phyloP scores from a whole-genome alignment of 495 filamentous ascomycete species.

The Hypoxylon lienhwacheense region DNA sequence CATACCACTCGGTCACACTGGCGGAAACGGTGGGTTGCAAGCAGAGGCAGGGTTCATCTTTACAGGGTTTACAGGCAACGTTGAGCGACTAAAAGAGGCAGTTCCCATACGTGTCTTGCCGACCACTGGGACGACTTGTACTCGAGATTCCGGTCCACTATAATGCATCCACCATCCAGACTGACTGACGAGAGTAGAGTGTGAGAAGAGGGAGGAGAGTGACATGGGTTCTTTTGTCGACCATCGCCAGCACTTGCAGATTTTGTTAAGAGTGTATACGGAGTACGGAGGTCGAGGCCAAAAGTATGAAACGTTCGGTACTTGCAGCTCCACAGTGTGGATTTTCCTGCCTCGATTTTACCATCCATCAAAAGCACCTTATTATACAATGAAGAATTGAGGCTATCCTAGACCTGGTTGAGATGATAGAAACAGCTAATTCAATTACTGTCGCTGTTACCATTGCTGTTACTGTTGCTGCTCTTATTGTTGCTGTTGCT shows the following conservation, averaged over 20 bases:
- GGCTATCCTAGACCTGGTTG: too few species aligned
- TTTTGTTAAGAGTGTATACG: conserved; percentile 25
- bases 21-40: conserved; percentile 40
- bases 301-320: too few species aligned
- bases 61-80: conserved; percentile 30
- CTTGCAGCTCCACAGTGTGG: too few species aligned
- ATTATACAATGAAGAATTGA: too few species aligned
- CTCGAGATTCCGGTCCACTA: conserved; percentile 34
- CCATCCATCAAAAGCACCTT: too few species aligned
- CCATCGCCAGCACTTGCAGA: conserved; percentile 35
- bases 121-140: conserved; percentile 23
- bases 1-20: conserved; percentile 42
- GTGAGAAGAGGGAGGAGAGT: neutral
- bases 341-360: too few species aligned
- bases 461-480: too few species aligned
- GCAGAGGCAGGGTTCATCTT: conserved; percentile 34
- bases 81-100: conserved; percentile 38
- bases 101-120: conserved; percentile 33
- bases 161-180: conserved; percentile 21
- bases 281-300: too few species aligned
- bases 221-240: conserved; percentile 25
- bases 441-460: too few species aligned
- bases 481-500: too few species aligned
- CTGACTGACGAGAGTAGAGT: conserved; percentile 5
- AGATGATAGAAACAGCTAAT: too few species aligned